Evolutionary conservation across 2,329 filamentous ascomycete genomes (phyloP), one percentile per base, ranked within the genome.

Genomic region (Podosphaera fusca): DNA sequence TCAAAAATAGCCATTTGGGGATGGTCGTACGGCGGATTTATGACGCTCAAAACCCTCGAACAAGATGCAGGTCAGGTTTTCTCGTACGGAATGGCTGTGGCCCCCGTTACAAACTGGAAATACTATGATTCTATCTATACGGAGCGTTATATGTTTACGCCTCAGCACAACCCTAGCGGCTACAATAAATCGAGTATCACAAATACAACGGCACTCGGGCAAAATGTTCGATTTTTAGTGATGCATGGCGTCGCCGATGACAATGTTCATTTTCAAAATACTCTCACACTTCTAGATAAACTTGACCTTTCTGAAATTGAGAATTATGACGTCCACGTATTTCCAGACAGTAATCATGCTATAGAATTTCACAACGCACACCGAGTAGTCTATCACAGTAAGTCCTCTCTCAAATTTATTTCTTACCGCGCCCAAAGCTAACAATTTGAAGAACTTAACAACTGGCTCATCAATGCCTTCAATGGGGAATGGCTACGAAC

Each of bases 201-300:
- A 59, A 86, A 98, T 66, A 82, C 82, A 60, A 74, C 77, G 0
- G 84, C 87, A 0, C 74, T 98, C 5, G 73, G 75, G 3, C 70
- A 81, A 61, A 94, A 84, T 67, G 85, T 89, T 60, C 82, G 90
- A 36, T 98, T 96, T 72, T 74, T 98, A 45, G 69, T 98, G 64
- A 95, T 96, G 86, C 92, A 98, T 67, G 92, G 92, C 63, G 79
- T 88, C n/a, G 85, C 85, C 6, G 92, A 98, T 66, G 92, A 98
- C 70, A 98, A 98, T 65, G 92, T 98, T 10, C 94, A 98, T 69
- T 81, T 95, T 70, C 94, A 98, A 70, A 96, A 94, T 69, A 88
- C 89, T 0, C 76, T 96, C 58, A 85, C 82, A 1, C 71, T 98
- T 60, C 74, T 98, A 52, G 94, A 98, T 68, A 83, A 82, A 64